A percentile compares a stretch with the other conserved stretches of the same genome.
phyloP scores from a whole-genome alignment of 2,329 filamentous ascomycete genomes.

The Diaporthe nobilis region DNA sequence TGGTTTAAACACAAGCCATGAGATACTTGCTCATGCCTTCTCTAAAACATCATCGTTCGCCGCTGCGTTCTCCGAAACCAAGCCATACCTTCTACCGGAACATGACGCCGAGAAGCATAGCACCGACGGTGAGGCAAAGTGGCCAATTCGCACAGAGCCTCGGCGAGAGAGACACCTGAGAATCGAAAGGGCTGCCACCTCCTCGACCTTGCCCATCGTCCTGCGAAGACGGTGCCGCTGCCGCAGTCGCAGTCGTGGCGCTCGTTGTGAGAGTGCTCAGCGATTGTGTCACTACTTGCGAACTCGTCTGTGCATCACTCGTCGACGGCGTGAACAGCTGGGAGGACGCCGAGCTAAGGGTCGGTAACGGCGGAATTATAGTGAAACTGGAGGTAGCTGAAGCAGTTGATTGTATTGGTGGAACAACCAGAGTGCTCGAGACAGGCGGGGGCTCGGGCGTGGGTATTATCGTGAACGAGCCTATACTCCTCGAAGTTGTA shows the following conservation, averaged over 20 bases:
- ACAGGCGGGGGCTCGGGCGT: neutral
- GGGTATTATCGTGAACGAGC: constrained; percentile 33
- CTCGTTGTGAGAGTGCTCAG: neutral
- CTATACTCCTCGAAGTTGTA: constrained; percentile 21
- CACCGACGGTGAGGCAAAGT: constrained; percentile 25
- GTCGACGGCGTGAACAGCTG: neutral
- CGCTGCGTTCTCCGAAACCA: neutral
- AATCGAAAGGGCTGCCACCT: constrained; percentile 43
- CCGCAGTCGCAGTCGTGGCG: neutral
- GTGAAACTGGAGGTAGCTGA: constrained; percentile 17
- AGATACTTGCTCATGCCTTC: neutral
- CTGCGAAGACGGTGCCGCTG: constrained; percentile 5
- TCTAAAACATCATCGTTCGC: neutral
- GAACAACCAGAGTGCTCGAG: constrained; percentile 10
- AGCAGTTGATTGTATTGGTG: constrained; percentile 8
- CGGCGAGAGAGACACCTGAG: constrained; percentile 28
- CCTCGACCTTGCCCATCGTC: constrained; percentile 28
- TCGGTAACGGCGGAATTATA: constrained; percentile 12
- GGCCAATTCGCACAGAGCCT: constrained; percentile 12
- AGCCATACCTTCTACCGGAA: constrained; percentile 9
- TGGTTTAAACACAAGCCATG: constrained; percentile 7
- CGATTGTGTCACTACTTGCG: neutral
- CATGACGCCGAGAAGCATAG: constrained; percentile 3
- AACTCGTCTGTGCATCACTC: constrained; percentile 4
- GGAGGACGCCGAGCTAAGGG: constrained; percentile 18